Base-by-base conservation (phyloP, 208 protist species). In the Vickermania ingenoplastis region DNA sequence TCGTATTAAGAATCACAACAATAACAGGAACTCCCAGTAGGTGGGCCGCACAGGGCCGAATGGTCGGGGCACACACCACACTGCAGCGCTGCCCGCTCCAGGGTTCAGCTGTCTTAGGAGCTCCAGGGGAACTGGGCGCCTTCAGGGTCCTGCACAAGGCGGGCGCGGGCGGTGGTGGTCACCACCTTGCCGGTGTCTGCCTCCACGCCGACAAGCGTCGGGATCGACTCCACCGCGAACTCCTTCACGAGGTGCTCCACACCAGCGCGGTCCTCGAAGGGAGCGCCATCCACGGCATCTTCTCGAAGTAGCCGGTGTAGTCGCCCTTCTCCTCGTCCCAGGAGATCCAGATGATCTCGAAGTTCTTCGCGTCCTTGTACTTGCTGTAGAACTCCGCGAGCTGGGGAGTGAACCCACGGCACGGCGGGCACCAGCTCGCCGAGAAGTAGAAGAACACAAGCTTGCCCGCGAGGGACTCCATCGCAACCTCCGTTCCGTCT, bases 351-450 rank as follows among this genome's bases (percentile, higher is more conserved):
- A 91, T 57, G 17, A 93, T 67, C 28, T 89, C 82, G 51, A 90
- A 86, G 11, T 66, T 36, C 52, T 73, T 60, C 7, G 3, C 25
- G 17, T 71, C 57, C 26, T 67, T 50, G 59, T 81, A 67, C 3
- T 53, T 60, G 24, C 76, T 69, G 63, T 87, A 88, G 59, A 84
- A 80, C 30, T 77, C 64, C 7, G 71, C 74, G 1, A 95, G 73
- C 55, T 75, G 29, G 21, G 83, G 89, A 0, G 89, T 93, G 61
- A 93, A 89, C 49, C 68, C 55, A 59, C 81, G 79, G 62, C 89
- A 93, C 13, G 83, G 81, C 13, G 82, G 84, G 65, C 79, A 86
- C 75, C 82, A 91, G 72, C 88, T 78, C 24, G 89, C 86, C 17
- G 74, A 75, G 62, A 95, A 92, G 73, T 91, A 93, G 5, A 91